Evolutionary conservation across 2,329 filamentous ascomycete genomes (phyloP).

Genomic region (Colletotrichum higginsianum): DNA sequence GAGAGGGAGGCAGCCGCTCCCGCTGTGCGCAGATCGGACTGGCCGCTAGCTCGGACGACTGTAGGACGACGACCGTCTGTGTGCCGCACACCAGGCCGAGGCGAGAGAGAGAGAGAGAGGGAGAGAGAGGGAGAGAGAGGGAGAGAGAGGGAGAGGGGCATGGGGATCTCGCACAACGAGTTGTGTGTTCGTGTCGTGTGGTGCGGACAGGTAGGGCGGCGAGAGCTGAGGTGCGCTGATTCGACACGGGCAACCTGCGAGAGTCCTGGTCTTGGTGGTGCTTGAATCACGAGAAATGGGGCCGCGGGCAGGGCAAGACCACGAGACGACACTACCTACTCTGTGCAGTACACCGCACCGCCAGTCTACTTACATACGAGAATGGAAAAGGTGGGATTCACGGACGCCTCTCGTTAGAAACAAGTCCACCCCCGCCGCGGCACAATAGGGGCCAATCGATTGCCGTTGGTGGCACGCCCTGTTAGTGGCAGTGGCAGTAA

Average conservation of each 20-base stretch:
- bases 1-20: conserved; percentile 23
- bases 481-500: conserved; percentile 1
- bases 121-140: background rate
- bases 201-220: background rate
- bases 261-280: background rate
- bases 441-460: conserved; percentile 31
- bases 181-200: background rate
- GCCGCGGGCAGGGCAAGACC: conserved; percentile 5
- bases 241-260: background rate
- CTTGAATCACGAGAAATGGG: background rate
- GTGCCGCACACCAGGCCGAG: background rate
- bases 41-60: conserved; percentile 34
- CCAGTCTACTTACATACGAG: no score
- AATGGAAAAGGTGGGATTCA: background rate
- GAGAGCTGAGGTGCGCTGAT: background rate
- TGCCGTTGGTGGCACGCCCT: conserved; percentile 19
- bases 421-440: conserved; percentile 24
- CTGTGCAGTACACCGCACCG: no score
- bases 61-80: conserved; percentile 15
- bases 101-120: background rate
- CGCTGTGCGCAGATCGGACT: conserved; percentile 29
- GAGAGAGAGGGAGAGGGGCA: no score
- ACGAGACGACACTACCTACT: conserved; percentile 4
- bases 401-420: conserved; percentile 1
- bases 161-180: no score